phyloP scores from a whole-genome alignment of 2,329 filamentous ascomycete species.

The Colletotrichum spaethianum region DNA sequence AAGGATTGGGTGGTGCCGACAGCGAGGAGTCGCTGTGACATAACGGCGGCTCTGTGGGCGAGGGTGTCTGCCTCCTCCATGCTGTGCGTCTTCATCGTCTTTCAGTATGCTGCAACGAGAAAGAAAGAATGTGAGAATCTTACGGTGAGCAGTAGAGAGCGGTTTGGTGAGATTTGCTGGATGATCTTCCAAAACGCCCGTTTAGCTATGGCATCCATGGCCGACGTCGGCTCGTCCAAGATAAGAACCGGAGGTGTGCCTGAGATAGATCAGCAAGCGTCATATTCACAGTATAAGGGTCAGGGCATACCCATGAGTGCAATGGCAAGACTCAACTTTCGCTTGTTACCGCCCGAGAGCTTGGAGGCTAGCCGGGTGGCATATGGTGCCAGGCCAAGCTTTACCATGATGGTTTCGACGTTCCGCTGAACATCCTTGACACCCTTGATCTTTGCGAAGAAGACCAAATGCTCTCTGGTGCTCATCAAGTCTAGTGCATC shows the following conservation, averaged over 20 bases:
- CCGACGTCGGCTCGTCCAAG: conserved; percentile 81
- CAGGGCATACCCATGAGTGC: conserved; percentile 81
- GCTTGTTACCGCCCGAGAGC: conserved; percentile 83
- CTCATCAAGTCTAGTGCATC: conserved; percentile 84
- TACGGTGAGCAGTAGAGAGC: conserved; percentile 76
- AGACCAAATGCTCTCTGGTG: conserved; percentile 78
- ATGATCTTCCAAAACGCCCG: conserved; percentile 83
- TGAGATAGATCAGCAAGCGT: neutral
- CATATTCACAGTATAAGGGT: conserved; percentile 34
- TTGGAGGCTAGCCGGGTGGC: conserved; percentile 74
- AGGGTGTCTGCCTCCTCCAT: conserved; percentile 88
- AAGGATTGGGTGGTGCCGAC: conserved; percentile 72
- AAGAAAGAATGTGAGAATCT: neutral
- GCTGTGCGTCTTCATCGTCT: conserved; percentile 70
- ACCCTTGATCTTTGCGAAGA: conserved; percentile 81
- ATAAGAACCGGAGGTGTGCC: conserved; percentile 50
- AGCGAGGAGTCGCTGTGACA: conserved; percentile 64
- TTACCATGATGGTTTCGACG: conserved; percentile 74
- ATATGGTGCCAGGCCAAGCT: conserved; percentile 76
- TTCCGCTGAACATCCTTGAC: conserved; percentile 74
- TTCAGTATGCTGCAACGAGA: neutral
- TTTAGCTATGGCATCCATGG: conserved; percentile 82
- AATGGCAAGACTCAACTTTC: conserved; percentile 81
- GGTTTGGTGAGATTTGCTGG: conserved; percentile 73
- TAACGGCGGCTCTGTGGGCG: conserved; percentile 60